Base-by-base conservation (phyloP, 257 asterid species). In the Marsdenia floribunda region DNA sequence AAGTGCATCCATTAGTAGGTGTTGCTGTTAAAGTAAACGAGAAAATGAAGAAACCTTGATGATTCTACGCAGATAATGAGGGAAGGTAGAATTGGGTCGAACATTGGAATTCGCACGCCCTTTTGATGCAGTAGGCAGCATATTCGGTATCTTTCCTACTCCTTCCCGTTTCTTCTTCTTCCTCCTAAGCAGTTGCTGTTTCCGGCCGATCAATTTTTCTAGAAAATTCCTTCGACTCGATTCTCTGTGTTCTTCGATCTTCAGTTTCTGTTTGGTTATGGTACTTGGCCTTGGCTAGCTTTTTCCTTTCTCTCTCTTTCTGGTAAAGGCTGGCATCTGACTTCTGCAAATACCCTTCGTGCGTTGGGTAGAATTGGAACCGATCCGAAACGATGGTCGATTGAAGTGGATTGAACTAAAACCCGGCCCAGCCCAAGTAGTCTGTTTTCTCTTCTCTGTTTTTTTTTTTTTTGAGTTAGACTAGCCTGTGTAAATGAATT, bases 51-150 rank as follows among this genome's bases (percentile, higher is more conserved):
- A 69, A 80, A 91, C 99, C 97, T 94, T 92, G 90, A 94, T 82
- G 73, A 94, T 90, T 87, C 96, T 85, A 46, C 99, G 93, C 74
- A 94, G 93, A 79, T 94, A 94, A 76, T 88, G 96, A 74, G 97
- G 97, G 72, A 94, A 82, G 77, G 86, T 65, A 53, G 91, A 83
- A 84, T 77, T 88, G 78, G 92, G 87, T 68, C 99, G 96, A 74
- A 81, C 83, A 71, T 85, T 83, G 71, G 91, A 79, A 83, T 85
- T 87, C 80, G 95, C 74, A 58, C 96, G 91, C 80, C 87, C 88
- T 87, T 87, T 94, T 19, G 97, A 88, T 75, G 96, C 79, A 38
- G 97, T 92, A 10, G 97, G 99, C 82, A 92, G 83, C 99, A 90
- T 92, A 83, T 82, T 82, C 82, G 59, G 73, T 77, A 75, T 47